phyloP scores from a whole-genome alignment of 106 monocot genomes.

The Acanthochlamys bracteata region DNA sequence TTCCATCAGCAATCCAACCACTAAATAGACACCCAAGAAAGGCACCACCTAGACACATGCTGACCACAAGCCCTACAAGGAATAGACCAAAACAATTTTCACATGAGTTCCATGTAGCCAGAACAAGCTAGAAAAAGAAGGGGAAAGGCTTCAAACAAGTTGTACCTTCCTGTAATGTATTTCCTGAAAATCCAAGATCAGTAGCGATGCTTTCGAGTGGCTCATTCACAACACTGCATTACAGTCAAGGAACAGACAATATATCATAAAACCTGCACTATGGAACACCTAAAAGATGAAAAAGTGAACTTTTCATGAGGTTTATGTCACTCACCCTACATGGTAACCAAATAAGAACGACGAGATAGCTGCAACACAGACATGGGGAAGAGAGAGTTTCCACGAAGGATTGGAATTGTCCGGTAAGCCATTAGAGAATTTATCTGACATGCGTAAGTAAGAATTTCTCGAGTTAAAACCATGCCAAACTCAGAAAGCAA shows the following conservation, averaged over 20 bases:
- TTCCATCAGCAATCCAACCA: constrained; percentile 79
- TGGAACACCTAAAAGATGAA: no score
- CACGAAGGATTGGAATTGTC: constrained; percentile 49
- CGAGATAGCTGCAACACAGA: constrained; percentile 68
- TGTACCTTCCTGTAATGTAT: constrained; percentile 77
- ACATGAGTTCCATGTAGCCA: background rate
- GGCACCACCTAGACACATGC: constrained; percentile 85
- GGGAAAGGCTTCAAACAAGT: background rate
- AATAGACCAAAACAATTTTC: background rate
- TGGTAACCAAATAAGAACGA: constrained; percentile 97
- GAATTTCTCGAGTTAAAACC: background rate
- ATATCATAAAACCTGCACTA: background rate
- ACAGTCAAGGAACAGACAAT: background rate
- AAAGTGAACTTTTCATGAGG: background rate
- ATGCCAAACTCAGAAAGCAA: no score
- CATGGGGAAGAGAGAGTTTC: constrained; percentile 74
- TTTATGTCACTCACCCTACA: constrained; percentile 35
- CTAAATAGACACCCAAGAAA: constrained; percentile 85
- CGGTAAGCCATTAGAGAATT: constrained; percentile 10
- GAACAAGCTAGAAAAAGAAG: background rate
- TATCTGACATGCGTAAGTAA: background rate
- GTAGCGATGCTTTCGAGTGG: constrained; percentile 81
- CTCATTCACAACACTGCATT: constrained; percentile 86
- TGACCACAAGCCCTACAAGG: constrained; percentile 85
- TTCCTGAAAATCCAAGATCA: constrained; percentile 86